Base-by-base conservation (phyloP, 2,329 filamentous ascomycete genomes). In the Pestalotiopsis sp. region DNA sequence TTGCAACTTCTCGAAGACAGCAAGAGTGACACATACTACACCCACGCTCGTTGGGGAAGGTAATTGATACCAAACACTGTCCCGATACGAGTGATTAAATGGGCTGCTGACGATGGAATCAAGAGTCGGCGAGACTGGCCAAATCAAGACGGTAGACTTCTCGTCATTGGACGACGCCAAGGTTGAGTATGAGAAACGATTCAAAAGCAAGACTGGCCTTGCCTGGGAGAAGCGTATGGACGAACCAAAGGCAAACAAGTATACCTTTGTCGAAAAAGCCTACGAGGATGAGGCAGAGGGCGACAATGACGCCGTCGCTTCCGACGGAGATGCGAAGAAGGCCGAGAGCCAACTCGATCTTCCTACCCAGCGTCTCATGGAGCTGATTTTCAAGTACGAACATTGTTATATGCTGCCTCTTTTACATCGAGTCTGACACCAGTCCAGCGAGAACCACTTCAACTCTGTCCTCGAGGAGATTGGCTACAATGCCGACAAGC, bases 401-500 rank as follows among this genome's bases (percentile, higher is more conserved):
- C 39, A 36, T 36, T 6, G 1, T 36, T 13, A 12, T 39, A 31
- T 23, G 25, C 31, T 17, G 17, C 36, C 25, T 11, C 17, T 6
- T 31, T 62, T 2, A 23, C 2, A 27, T n/a, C 25, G 60, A n/a
- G 23, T 23, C 59, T 62, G 27, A 62, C 59, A 62, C 27, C 23
- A 11, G 5, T 36, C 11, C 63, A 71, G 69, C 78, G 85, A 89
- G 68, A 78, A 89, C 27, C 90, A 90, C 76, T 93, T 95, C 79
- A 83, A 87, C 45, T 85, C 85, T 20, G 87, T 89, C 58, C 91
- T 93, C 87, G 79, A 80, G 1, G 82, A 86, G 2, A 83, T 93
- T 73, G 91, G 91, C 72, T 93, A 93, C 73, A 90, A 93, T 72
- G 85, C 87, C 17, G 85, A 92, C 73, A 96, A 96, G 78, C 82